These are phyloP conservation scores for Phytophthora kernoviae DNA, from an alignment of 352 stramenopile species.

Conservation along the genomic window DNA sequence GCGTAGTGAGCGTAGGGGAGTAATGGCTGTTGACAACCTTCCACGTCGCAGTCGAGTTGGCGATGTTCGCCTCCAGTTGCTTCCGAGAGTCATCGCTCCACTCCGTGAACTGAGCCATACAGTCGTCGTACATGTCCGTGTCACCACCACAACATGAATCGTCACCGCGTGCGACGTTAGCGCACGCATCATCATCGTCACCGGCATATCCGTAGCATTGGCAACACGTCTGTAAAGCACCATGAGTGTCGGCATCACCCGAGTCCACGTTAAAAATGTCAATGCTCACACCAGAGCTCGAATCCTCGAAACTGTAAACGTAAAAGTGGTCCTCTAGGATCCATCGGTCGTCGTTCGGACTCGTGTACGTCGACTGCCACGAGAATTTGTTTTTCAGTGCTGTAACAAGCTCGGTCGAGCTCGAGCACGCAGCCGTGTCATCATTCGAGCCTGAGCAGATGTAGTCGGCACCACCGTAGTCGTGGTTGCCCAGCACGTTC, in stretches of 20 bases:
- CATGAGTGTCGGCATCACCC: constrained; percentile 60
- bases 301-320: constrained; percentile 49
- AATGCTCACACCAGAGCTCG: constrained; percentile 48
- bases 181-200: constrained; percentile 47
- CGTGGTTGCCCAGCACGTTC: constrained; percentile 74
- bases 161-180: constrained; percentile 46
- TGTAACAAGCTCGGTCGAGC: constrained; percentile 32
- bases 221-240: constrained; percentile 58
- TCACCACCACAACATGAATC: constrained; percentile 44
- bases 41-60: constrained; percentile 61
- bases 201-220: constrained; percentile 69
- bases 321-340: constrained; percentile 67
- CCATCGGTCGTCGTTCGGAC: constrained; percentile 63
- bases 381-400: constrained; percentile 53
- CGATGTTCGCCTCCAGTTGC: constrained; percentile 44
- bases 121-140: constrained; percentile 51
- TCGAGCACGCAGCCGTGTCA: constrained; percentile 34
- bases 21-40: constrained; percentile 80
- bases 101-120: constrained; percentile 38
- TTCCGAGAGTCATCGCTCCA: constrained; percentile 55
- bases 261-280: constrained; percentile 75
- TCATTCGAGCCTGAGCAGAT: constrained; percentile 48
- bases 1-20: constrained; percentile 57
- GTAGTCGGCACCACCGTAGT: constrained; percentile 68
- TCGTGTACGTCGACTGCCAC: constrained; percentile 57